Evolutionary conservation across 2,329 filamentous ascomycete species (phyloP).

Genomic region (Fusarium sarcochroum): DNA sequence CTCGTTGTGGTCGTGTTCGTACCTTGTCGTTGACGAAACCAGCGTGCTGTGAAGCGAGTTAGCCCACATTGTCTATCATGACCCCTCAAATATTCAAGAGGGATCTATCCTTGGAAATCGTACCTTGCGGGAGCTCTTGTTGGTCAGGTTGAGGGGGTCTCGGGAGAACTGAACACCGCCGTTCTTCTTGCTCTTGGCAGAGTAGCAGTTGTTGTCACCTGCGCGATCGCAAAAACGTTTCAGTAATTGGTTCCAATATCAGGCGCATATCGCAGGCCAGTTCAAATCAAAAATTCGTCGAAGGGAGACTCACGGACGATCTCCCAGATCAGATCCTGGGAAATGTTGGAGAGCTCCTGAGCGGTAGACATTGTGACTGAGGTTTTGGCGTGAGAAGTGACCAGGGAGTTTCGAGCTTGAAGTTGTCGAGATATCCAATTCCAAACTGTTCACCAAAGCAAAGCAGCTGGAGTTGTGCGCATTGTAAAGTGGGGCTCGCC

Average conservation of each 20-base stretch:
- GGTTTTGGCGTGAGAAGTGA: constrained; percentile 50
- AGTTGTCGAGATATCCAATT: constrained; percentile 47
- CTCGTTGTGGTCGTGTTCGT: constrained; percentile 51
- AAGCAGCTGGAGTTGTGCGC: constrained; percentile 45
- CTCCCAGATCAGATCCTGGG: constrained; percentile 94
- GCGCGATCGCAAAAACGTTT: constrained; percentile 45
- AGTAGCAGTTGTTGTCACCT: constrained; percentile 91
- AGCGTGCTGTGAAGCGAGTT: constrained; percentile 75
- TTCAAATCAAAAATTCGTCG: constrained; percentile 16
- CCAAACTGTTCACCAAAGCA: constrained; percentile 30
- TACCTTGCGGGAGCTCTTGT: constrained; percentile 94
- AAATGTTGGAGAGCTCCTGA: constrained; percentile 78
- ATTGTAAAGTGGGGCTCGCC: constrained; percentile 58
- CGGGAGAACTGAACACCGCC: constrained; percentile 92
- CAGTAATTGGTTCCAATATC: constrained; percentile 38
- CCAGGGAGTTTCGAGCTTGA: constrained; percentile 47
- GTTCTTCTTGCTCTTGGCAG: constrained; percentile 87
- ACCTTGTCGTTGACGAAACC: constrained; percentile 97
- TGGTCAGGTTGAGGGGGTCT: constrained; percentile 93
- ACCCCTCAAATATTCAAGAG: constrained; percentile 5
- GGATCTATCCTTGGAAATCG: constrained; percentile 21
- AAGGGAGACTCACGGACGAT: constrained; percentile 85
- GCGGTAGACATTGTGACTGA: constrained; percentile 68
- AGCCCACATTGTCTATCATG: constrained; percentile 47
- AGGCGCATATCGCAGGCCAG: constrained; percentile 27